Conservation (phyloP, 257 asterid genomes). For the Anisodus acutangulus region DNA sequence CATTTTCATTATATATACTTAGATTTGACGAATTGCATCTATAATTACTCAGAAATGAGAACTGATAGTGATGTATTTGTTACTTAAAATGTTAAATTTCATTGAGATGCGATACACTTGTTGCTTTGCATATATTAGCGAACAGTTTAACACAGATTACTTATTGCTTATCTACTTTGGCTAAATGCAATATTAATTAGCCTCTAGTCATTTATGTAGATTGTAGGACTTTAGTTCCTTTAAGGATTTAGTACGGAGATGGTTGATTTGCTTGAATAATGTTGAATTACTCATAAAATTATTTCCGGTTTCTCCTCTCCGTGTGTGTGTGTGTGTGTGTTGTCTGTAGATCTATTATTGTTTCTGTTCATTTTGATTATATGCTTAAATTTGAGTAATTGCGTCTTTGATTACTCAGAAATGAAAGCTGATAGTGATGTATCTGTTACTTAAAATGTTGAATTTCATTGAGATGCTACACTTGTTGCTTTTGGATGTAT, state of each 20-base stretch:
- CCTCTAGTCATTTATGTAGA: background rate
- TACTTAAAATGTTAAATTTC: background rate
- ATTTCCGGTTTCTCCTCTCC: background rate
- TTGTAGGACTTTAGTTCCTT: background rate
- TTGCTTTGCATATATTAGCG: background rate
- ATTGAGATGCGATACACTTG: constrained; percentile 4
- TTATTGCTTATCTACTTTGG: constrained; percentile 9
- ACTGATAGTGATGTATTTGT: background rate
- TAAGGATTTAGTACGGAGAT: background rate
- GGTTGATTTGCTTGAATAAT: background rate
- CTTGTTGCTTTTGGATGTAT: background rate
- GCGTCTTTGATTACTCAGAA: background rate
- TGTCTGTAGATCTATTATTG: background rate
- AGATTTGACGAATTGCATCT: background rate
- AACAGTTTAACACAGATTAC: background rate
- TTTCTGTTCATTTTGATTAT: background rate
- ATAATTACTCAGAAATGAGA: background rate
- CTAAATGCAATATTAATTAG: background rate
- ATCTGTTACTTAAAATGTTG: background rate
- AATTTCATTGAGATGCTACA: background rate
- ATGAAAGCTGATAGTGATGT: background rate
- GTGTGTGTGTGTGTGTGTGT: too few relatives aligned
- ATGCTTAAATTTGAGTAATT: background rate
- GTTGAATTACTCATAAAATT: background rate
- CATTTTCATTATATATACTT: background rate